Evolutionary conservation across 345 rosid genomes (phyloP).

Genomic region (Gynandropsis gynandra): DNA sequence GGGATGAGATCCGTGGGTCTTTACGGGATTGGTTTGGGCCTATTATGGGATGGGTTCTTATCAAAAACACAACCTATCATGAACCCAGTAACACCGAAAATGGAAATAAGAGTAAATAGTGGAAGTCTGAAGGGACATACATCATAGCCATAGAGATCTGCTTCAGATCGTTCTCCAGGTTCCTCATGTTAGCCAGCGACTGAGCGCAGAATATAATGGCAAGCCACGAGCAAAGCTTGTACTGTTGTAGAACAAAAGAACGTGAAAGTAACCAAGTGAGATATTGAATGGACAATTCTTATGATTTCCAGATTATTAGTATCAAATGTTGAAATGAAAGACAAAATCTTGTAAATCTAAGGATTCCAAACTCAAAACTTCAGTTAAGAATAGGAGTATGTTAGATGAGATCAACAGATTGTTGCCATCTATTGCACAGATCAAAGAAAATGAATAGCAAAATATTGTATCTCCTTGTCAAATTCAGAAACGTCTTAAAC

Average conservation of each 20-base stretch:
- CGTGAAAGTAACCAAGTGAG: too few species aligned
- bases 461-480: not conserved
- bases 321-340: not conserved
- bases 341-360: not conserved
- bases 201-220: constrained; percentile 94
- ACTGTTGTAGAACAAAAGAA: constrained; percentile 39
- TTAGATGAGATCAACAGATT: too few species aligned
- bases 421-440: too few species aligned
- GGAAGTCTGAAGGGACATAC: constrained; percentile 34
- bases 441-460: too few species aligned
- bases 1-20: too few species aligned
- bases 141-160: constrained; percentile 98
- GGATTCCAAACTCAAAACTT: not conserved
- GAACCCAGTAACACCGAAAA: too few species aligned
- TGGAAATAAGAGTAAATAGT: not conserved
- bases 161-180: constrained; percentile 81
- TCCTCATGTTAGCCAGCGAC: constrained; percentile 82
- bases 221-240: constrained; percentile 94
- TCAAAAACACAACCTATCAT: too few species aligned
- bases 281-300: too few species aligned
- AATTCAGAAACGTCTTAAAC: not conserved
- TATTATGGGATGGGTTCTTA: too few species aligned
- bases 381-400: too few species aligned
- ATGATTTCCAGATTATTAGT: not conserved
- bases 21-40: too few species aligned